Conservation (phyloP, 176 grass and related monocot species). For the Typha latifolia region DNA sequence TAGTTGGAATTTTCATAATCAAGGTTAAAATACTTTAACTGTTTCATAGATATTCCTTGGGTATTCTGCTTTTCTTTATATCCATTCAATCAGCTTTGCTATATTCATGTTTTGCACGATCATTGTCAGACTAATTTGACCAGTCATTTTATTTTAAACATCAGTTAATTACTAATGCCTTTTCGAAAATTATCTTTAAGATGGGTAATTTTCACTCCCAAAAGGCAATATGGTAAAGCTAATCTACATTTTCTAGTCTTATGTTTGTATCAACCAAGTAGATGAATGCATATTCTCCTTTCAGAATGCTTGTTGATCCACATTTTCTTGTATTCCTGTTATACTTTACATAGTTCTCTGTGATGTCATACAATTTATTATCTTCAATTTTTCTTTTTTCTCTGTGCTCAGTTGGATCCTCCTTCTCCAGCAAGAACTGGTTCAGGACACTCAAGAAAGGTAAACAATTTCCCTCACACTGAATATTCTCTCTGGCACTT, state of each 20-base stretch:
- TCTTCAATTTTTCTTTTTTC: conserved; percentile 1
- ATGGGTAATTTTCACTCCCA: too few species aligned
- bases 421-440: conserved; percentile 65
- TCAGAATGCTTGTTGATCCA: neutral
- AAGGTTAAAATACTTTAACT: too few species aligned
- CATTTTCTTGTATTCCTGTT: conserved; percentile 17
- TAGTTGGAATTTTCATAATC: too few species aligned
- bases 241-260: neutral
- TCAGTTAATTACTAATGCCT: too few species aligned
- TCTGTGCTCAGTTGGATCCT: conserved; percentile 55
- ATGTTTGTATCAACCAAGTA: neutral
- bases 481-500: conserved; percentile 3
- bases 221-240: neutral
- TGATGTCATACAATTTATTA: conserved; percentile 1
- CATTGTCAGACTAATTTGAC: too few species aligned
- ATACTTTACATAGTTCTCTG: conserved; percentile 15
- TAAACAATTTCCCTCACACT: conserved; percentile 16
- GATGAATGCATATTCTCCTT: neutral
- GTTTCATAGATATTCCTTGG: too few species aligned
- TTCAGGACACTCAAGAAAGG: conserved; percentile 84
- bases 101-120: too few species aligned
- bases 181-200: too few species aligned
- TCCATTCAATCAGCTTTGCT: too few species aligned
- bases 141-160: too few species aligned
- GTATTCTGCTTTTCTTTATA: too few species aligned